Conservation (phyloP, 2,329 filamentous ascomycete genomes). For the Colletotrichum incanum region DNA sequence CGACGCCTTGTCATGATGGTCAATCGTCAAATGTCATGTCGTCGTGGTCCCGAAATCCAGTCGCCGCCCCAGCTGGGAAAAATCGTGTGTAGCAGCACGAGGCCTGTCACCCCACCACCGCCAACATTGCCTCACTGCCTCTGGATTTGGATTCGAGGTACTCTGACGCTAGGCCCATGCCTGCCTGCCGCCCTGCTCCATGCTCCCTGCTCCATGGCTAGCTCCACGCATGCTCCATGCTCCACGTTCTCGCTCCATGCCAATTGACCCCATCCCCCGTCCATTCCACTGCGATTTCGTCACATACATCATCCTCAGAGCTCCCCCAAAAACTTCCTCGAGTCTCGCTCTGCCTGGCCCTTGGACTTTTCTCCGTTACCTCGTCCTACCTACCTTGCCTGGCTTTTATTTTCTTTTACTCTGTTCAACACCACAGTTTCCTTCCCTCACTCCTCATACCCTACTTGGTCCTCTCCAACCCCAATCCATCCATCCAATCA, state of each 20-base stretch:
- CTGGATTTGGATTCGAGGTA: constrained; percentile 11
- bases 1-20: not conserved
- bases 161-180: constrained; percentile 23
- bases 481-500: not conserved
- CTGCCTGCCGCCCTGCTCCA: constrained; percentile 32
- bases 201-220: constrained; percentile 33
- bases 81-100: constrained; percentile 19
- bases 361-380: constrained; percentile 5
- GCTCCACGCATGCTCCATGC: constrained; percentile 33
- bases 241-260: constrained; percentile 30
- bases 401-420: constrained; percentile 1
- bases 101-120: constrained; percentile 38
- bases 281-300: constrained; percentile 42
- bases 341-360: not conserved
- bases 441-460: constrained; percentile 1
- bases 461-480: not conserved
- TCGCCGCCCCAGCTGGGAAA: constrained; percentile 2
- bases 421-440: constrained; percentile 5
- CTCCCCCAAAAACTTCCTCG: constrained; percentile 24
- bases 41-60: not conserved
- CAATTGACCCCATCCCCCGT: constrained; percentile 39
- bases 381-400: not conserved
- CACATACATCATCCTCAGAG: constrained; percentile 41
- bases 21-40: constrained; percentile 9
- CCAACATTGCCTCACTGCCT: constrained; percentile 33